phyloP scores from a whole-genome alignment of 2,329 filamentous ascomycete species.

The Aurifilum marmelostoma region DNA sequence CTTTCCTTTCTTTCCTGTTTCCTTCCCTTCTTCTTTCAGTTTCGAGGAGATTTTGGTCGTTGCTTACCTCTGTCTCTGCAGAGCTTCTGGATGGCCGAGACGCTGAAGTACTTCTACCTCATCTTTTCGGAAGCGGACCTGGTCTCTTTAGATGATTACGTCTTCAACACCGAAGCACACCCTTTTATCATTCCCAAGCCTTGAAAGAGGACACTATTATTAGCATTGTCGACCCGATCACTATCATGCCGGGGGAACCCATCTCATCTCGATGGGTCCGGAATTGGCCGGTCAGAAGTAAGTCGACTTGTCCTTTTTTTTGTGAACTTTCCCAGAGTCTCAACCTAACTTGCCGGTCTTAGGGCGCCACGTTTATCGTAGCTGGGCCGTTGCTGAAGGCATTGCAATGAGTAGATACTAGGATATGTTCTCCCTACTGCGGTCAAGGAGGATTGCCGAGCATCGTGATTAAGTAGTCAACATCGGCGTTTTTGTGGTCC shows the following conservation, averaged over 20 bases:
- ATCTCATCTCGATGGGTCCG: background rate
- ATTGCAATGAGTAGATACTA: background rate
- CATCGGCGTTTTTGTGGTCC: background rate
- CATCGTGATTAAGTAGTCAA: background rate
- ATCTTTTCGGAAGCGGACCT: constrained; percentile 67
- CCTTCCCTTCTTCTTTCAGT: background rate
- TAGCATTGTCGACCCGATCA: background rate
- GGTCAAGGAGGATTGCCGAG: background rate
- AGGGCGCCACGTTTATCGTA: background rate
- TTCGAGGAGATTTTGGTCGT: too few relatives aligned
- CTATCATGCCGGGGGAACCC: background rate
- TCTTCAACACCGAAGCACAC: constrained; percentile 64
- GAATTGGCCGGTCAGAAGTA: background rate
- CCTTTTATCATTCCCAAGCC: constrained; percentile 42
- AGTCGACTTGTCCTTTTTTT: too few relatives aligned
- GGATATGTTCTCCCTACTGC: background rate
- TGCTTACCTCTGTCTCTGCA: constrained; percentile 30
- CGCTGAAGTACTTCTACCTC: constrained; percentile 77
- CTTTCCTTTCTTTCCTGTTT: too few relatives aligned
- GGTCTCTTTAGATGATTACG: constrained; percentile 71
- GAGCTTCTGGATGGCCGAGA: constrained; percentile 76
- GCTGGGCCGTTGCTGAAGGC: background rate
- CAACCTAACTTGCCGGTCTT: background rate
- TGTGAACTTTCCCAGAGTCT: background rate
- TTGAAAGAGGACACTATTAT: background rate